Conservation (phyloP, 2,329 filamentous ascomycete genomes). For the Neonectria sp. region DNA sequence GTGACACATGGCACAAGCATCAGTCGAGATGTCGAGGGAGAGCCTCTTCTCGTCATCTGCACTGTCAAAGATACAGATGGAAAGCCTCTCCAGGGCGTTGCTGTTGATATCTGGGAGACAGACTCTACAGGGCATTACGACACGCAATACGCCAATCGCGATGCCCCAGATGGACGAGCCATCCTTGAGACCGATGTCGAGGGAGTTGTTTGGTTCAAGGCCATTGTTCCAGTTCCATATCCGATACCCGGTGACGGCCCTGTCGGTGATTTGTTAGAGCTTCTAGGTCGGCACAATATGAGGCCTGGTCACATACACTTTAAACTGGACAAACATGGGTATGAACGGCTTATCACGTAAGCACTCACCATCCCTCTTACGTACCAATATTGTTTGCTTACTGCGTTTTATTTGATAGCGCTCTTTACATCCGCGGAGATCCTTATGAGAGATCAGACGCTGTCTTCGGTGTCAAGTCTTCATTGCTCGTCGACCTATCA, state of each 20-base stretch:
- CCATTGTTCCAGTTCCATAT: slow-evolving; percentile 87
- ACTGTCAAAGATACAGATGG: slow-evolving; percentile 74
- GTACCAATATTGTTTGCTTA: background rate
- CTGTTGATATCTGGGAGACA: slow-evolving; percentile 85
- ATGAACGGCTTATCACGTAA: background rate
- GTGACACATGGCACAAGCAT: slow-evolving; percentile 69
- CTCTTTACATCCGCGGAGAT: background rate
- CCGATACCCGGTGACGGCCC: slow-evolving; percentile 88
- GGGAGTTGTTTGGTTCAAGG: slow-evolving; percentile 80
- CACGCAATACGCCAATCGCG: slow-evolving; percentile 75
- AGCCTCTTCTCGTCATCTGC: slow-evolving; percentile 77
- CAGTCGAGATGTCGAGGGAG: slow-evolving; percentile 74
- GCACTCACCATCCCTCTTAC: background rate
- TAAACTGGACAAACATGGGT: background rate
- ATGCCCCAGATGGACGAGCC: slow-evolving; percentile 53
- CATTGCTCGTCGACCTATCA: background rate
- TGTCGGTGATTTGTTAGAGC: slow-evolving; percentile 78
- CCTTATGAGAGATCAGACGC: background rate
- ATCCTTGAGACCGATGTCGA: slow-evolving; percentile 45
- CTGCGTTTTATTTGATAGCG: background rate
- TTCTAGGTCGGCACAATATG: background rate
- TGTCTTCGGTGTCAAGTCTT: background rate
- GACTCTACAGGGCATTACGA: slow-evolving; percentile 83
- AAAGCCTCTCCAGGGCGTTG: slow-evolving; percentile 71
- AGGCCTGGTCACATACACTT: background rate